A percentile compares a stretch with the other conserved stretches of the same genome.
These are phyloP conservation scores for Aureoboletus auriporus DNA, from an alignment of 768 basidiomycete genomes.

Conservation along the genomic window DNA sequence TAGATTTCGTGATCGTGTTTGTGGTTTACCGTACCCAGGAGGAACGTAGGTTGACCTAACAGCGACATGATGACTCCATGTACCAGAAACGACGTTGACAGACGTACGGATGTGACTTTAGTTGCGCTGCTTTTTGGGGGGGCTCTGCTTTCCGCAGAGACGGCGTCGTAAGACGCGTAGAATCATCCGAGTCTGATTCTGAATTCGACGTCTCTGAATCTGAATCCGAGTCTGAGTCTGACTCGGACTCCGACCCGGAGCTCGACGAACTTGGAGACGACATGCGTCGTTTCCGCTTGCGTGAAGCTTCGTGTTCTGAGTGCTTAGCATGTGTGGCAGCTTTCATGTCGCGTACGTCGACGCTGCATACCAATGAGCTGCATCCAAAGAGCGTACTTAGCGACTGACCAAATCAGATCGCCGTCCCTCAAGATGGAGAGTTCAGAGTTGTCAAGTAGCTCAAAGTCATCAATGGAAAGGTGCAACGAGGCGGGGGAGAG, in stretches of 20 bases:
- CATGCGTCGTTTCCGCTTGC: constrained; percentile 26
- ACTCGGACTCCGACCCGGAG: constrained; percentile 22
- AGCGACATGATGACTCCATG: neutral
- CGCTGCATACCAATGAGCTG: constrained; percentile 10
- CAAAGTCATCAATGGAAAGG: constrained; percentile 27
- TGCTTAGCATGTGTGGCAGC: neutral
- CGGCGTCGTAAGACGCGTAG: neutral
- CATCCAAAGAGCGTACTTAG: too few relatives aligned
- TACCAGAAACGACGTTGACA: neutral
- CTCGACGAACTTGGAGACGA: constrained; percentile 14
- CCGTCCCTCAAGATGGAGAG: constrained; percentile 26
- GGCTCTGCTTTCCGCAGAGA: constrained; percentile 5
- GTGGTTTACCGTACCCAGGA: constrained; percentile 55
- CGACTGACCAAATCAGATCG: constrained; percentile 24
- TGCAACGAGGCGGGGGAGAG: constrained; percentile 2
- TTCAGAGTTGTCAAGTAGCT: constrained; percentile 25
- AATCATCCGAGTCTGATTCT: constrained; percentile 12
- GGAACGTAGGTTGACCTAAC: constrained; percentile 35
- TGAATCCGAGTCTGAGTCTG: constrained; percentile 18
- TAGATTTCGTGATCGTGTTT: constrained; percentile 55
- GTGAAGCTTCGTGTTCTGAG: neutral
- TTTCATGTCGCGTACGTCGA: constrained; percentile 8
- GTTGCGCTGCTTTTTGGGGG: constrained; percentile 6
- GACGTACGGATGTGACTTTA: constrained; percentile 8
- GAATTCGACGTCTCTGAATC: neutral